phyloP scores from a whole-genome alignment of 768 basidiomycete genomes.

The Chiua virens region DNA sequence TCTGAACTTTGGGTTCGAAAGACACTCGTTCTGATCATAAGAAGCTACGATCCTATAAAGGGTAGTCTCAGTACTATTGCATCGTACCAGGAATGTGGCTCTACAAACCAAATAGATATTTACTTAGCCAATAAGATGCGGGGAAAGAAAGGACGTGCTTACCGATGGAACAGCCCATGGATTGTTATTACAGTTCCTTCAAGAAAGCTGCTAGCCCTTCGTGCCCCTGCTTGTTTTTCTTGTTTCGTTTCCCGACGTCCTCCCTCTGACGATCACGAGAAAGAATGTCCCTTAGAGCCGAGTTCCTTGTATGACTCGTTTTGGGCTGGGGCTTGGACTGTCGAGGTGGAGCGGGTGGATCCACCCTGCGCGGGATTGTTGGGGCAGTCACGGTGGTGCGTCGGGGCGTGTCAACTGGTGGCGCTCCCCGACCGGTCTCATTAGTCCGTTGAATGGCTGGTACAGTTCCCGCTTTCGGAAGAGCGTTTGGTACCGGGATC shows the following conservation, averaged over 20 bases:
- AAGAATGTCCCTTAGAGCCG: slow-evolving; percentile 62
- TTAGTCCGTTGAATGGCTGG: neutral
- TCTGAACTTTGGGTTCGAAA: no score
- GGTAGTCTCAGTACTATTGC: no score
- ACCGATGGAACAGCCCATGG: neutral
- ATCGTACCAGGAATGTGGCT: neutral
- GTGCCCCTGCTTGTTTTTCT: slow-evolving; percentile 22
- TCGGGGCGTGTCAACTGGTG: neutral
- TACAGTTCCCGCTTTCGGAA: neutral
- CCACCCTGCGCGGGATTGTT: neutral
- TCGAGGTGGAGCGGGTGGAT: neutral
- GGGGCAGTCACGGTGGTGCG: neutral
- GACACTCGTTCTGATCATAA: no score
- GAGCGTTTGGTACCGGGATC: neutral
- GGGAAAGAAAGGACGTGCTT: neutral
- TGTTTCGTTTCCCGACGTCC: slow-evolving; percentile 24
- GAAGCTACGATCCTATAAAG: no score
- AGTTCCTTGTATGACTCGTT: slow-evolving; percentile 31
- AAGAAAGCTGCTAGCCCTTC: slow-evolving; percentile 55
- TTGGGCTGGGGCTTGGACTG: slow-evolving; percentile 42
- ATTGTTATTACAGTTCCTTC: slow-evolving; percentile 17
- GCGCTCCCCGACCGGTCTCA: neutral
- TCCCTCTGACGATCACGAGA: slow-evolving; percentile 54
- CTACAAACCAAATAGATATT: neutral
- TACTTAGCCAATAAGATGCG: no score